Base-by-base conservation (phyloP, 163 green algal genomes). In the Chlorella variabilis region DNA sequence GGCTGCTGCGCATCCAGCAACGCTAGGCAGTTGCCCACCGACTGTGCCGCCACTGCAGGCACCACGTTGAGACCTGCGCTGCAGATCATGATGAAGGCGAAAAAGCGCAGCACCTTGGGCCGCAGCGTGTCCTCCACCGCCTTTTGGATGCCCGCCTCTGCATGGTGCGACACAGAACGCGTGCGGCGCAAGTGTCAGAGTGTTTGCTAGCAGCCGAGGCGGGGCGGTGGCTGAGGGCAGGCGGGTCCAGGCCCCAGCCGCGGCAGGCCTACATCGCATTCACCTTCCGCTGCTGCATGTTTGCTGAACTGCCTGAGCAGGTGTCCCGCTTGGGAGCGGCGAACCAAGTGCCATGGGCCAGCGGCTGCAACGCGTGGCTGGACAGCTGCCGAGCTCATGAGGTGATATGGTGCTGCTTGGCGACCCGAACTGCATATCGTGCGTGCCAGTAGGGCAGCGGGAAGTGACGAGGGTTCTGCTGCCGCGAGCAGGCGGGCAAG, bases 71-170 rank as follows among this genome's bases (percentile, higher is more conserved):
- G 29, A 15, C 77, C 77, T 11, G 77, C 77, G 66, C 25, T 29
- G 31, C 36, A 71, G 21, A 83, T 77, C 77, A 83, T 83, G 77
- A 83, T 51, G 21, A 83, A 45, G 27, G 77, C 77, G 51, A 83
- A 83, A 51, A 77, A 78, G 49, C 77, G 66, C 27, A 83, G 59
- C 25, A 83, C 45, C 23, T 34, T 42, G 27, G 77, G 61, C 33
- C n/a, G 27, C 31, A 82, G 48, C 48, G 65, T 67, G 48, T 82
- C 76, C 17, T 82, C 48, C 34, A 80, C 73, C 27, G 73, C 73
- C 13, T 34, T 56, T 13, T n/a, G 20, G 17, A 45, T 59, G 8
- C 36, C 71, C 27, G 73, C 73, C 17, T 80, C 73, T 80, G 56
- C 3, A 23, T 9, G 13, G 29, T 42, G 1, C 27, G n/a, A n/a